These are phyloP conservation scores for Melaleuca alternifolia DNA, from an alignment of 345 rosid genomes.

Conservation along the genomic window DNA sequence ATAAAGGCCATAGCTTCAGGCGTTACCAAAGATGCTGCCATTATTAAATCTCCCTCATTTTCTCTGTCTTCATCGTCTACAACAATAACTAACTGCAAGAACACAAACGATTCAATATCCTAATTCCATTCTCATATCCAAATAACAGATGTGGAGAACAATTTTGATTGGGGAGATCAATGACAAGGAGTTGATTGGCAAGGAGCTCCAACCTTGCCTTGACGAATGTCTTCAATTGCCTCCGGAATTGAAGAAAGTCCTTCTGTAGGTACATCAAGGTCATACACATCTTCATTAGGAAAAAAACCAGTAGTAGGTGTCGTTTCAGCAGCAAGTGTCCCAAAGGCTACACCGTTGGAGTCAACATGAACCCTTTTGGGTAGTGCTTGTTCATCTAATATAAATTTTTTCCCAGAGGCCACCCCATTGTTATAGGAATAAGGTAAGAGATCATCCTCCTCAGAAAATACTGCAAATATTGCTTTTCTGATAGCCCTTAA, in stretches of 20 bases:
- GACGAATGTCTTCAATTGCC: constrained; percentile 70
- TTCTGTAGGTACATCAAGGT: constrained; percentile 49
- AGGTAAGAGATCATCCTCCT: constrained; percentile 31
- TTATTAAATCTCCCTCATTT: constrained; percentile 87
- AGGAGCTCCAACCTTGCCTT: constrained; percentile 32
- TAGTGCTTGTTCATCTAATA: background rate
- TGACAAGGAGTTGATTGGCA: background rate
- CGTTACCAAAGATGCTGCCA: constrained; percentile 73
- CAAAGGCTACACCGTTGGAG: constrained; percentile 22
- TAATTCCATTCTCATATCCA: background rate
- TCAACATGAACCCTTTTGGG: constrained; percentile 19
- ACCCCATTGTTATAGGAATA: constrained; percentile 18
- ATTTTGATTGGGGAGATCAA: background rate
- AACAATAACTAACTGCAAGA: constrained; percentile 48
- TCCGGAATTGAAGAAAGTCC: constrained; percentile 62
- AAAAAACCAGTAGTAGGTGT: constrained; percentile 21
- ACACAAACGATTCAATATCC: background rate
- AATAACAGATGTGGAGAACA: background rate
- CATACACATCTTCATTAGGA: constrained; percentile 40
- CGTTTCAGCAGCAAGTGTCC: constrained; percentile 28
- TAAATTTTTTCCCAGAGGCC: constrained; percentile 5
- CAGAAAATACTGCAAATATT: constrained; percentile 26
- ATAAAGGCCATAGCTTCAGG: constrained; percentile 90
- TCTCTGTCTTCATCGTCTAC: constrained; percentile 96
- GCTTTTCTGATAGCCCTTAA: constrained; percentile 12